phyloP scores from a whole-genome alignment of 495 filamentous ascomycete species.

The Echria macrotheca region DNA sequence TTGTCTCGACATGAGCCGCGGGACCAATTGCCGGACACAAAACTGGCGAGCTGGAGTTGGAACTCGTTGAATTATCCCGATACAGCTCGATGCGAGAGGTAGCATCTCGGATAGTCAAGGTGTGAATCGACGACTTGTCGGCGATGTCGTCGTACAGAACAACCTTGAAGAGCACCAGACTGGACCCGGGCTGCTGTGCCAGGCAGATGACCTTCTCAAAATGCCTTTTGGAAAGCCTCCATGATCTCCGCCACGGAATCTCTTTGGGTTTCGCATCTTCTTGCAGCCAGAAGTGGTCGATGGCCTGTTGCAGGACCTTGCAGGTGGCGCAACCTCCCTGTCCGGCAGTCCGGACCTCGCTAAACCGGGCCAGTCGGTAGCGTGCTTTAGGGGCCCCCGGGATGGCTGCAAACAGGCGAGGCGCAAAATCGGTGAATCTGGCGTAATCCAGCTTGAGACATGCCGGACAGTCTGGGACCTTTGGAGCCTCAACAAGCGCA shows the following conservation, averaged over 20 bases:
- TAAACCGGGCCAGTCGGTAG: conserved; percentile 1
- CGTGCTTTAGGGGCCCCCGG: background rate
- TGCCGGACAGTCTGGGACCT: background rate
- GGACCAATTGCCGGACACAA: conserved; percentile 1
- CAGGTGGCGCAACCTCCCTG: no score
- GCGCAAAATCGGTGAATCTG: background rate
- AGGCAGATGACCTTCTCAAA: conserved; percentile 5
- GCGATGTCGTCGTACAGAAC: conserved; percentile 7
- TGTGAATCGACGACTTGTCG: conserved; percentile 5
- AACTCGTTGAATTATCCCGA: background rate
- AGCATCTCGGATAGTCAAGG: conserved; percentile 8
- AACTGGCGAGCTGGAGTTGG: background rate
- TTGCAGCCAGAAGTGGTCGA: conserved; percentile 9
- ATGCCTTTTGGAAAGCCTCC: background rate
- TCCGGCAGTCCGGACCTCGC: background rate
- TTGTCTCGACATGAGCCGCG: conserved; percentile 6
- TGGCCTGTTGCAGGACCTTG: conserved; percentile 12
- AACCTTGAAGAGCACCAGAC: conserved; percentile 7
- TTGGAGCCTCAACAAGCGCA: no score
- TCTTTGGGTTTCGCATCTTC: background rate
- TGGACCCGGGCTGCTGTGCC: conserved; percentile 6
- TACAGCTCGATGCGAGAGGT: conserved; percentile 14
- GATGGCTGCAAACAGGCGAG: background rate
- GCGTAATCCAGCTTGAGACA: conserved; percentile 7
- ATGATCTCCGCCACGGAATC: background rate